Percentiles rank a stretch among this genome's conserved stretches.
These are phyloP conservation scores for Herpotrichia juniperi DNA, from an alignment of 2,329 filamentous ascomycete species.

Conservation along the genomic window DNA sequence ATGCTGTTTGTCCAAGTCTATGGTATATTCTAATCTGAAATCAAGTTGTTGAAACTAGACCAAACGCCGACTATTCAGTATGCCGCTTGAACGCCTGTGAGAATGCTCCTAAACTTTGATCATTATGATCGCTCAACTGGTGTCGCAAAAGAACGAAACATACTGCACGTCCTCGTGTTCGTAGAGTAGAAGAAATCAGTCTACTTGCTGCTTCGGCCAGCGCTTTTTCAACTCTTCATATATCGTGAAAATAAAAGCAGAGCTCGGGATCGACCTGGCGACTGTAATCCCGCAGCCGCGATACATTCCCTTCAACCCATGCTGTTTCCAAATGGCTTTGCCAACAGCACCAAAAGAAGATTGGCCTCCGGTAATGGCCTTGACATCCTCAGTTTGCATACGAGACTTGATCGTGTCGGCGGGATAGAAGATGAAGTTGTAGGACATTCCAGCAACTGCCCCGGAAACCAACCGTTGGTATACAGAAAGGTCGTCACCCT, in stretches of 20 bases:
- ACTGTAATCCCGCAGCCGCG: conserved; percentile 95
- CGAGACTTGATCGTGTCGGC: conserved; percentile 97
- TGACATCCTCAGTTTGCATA: conserved; percentile 87
- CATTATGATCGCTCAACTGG: no score
- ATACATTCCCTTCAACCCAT: conserved; percentile 85
- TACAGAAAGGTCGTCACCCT: conserved; percentile 68
- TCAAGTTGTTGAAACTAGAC: background rate
- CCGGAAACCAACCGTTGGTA: conserved; percentile 89
- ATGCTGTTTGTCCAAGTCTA: no score
- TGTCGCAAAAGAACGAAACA: background rate
- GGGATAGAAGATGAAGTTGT: conserved; percentile 97
- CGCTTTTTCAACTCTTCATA: conserved; percentile 79
- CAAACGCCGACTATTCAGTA: background rate
- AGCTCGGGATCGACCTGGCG: conserved; percentile 84
- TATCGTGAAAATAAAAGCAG: conserved; percentile 97
- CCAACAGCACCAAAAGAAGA: conserved; percentile 77
- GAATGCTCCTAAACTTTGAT: background rate
- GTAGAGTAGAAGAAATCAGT: no score
- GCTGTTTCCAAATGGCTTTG: conserved; percentile 76
- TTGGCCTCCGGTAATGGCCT: conserved; percentile 56
- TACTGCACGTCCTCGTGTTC: no score
- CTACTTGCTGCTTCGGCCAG: conserved; percentile 30
- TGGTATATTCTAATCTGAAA: background rate
- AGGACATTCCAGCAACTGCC: conserved; percentile 86
- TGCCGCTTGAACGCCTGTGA: background rate